These are phyloP conservation scores for Apophysomyces ossiformis DNA, from an alignment of 371 early-diverging fungal species.

Conservation along the genomic window DNA sequence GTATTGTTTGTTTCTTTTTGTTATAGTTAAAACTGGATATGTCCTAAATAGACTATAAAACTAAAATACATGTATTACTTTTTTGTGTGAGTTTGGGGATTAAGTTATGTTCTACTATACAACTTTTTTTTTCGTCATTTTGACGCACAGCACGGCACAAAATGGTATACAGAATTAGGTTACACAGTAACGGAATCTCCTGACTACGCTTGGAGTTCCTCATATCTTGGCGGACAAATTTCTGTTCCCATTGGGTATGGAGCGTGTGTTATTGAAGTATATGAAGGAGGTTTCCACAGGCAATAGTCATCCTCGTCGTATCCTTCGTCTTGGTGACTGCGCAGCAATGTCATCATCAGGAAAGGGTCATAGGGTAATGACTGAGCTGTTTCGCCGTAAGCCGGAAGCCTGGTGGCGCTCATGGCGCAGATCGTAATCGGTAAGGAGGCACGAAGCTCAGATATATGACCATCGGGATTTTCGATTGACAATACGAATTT, in stretches of 20 bases:
- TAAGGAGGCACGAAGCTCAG: constrained; percentile 40
- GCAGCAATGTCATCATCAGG: constrained; percentile 21
- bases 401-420: constrained; percentile 29
- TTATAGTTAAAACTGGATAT: no score
- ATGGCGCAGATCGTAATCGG: constrained; percentile 37
- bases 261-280: background rate
- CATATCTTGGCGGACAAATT: constrained; percentile 3
- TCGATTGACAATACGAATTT: constrained; percentile 40
- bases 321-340: background rate
- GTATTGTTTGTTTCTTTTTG: no score
- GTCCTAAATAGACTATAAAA: no score
- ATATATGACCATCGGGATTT: constrained; percentile 44
- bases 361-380: constrained; percentile 46
- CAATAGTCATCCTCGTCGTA: background rate
- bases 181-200: background rate
- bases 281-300: background rate
- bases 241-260: background rate
- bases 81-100: no score
- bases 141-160: background rate
- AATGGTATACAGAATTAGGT: background rate
- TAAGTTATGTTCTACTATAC: no score
- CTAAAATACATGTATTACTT: no score
- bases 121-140: no score
- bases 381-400: constrained; percentile 40
- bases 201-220: background rate